Evolutionary conservation across 495 filamentous ascomycete genomes (phyloP), one percentile per base, ranked within the genome.

Genomic region (Talaromyces wortmannii): DNA sequence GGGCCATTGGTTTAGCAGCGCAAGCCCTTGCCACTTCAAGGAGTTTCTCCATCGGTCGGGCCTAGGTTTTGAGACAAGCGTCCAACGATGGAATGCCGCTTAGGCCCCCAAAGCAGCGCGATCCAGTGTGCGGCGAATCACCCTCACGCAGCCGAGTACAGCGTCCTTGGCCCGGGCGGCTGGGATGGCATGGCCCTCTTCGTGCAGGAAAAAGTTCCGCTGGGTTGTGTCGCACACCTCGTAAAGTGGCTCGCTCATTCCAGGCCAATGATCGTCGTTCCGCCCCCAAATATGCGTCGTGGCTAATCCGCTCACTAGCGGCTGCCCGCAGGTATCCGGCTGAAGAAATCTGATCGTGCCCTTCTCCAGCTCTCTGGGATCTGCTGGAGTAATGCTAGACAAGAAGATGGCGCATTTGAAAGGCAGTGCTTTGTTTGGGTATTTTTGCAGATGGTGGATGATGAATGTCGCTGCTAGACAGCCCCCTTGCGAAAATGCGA

Each of bases 331-430:
- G 23, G 23, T 4, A 23, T 23, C 23, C 23, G 23, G 23, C 23
- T 23, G 23, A 4, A 23, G 23, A 23, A 23, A 23, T 45, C 56
- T 32, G n/a, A 65, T 15, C 45, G 56, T 44, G 13, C 52, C 60
- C 3, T 45, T 23, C 12, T 46, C 46, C 7, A 66, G 48, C 6
- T 45, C 53, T 6, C 31, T 31, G 10, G 59, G 57, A 47, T 63
- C 56, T 7, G 44, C 43, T 1, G 57, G 58, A 15, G 46, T 17
- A 7, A 31, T 57, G 0, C 50, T 59, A 2, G 57, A 67, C 5
- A 69, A 50, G 55, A 69, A 67, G 33, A 69, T 59, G 5, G 64
- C 66, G 31, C 53, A 58, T 46, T 62, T 59, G 61, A 68, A 66
- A 0, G 56, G 56, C 6, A 50, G 55, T 11, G 44, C 52, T 10